Evolutionary conservation across 352 stramenopile genomes (phyloP).

Genomic region (Phytophthora brassicae): DNA sequence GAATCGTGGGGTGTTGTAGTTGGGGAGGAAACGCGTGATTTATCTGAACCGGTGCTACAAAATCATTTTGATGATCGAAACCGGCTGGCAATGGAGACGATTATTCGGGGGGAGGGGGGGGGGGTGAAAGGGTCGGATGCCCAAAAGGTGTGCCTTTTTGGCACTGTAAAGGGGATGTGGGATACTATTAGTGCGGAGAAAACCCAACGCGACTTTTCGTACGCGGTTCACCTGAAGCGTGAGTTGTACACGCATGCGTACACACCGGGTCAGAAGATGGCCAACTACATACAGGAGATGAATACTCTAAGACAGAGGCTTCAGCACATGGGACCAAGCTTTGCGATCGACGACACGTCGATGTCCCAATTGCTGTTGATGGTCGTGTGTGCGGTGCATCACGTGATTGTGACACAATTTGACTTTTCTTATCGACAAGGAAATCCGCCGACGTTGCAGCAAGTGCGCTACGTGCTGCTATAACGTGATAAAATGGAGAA

Average conservation of each 20-base stretch:
- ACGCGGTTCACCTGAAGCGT: background rate
- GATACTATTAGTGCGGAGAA: background rate
- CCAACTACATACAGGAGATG: background rate
- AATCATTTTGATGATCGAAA: background rate
- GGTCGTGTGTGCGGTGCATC: background rate
- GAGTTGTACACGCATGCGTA: background rate
- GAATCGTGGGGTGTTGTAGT: background rate
- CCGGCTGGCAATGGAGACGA: background rate
- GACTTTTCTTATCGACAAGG: background rate
- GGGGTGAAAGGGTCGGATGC: background rate
- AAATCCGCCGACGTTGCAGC: background rate
- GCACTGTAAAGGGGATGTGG: background rate
- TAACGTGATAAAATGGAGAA: background rate
- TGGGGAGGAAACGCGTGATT: background rate
- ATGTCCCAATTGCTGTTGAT: background rate
- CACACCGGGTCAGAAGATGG: background rate
- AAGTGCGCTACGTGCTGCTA: background rate
- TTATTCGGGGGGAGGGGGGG: too few relatives aligned
- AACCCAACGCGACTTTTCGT: background rate
- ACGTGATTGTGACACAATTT: background rate
- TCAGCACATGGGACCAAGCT: background rate
- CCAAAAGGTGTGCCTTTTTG: background rate
- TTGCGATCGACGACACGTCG: background rate
- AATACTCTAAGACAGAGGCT: background rate
- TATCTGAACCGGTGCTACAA: background rate